Evolutionary conservation across 2,329 filamentous ascomycete genomes (phyloP).

Genomic region (Ascochyta pisi): DNA sequence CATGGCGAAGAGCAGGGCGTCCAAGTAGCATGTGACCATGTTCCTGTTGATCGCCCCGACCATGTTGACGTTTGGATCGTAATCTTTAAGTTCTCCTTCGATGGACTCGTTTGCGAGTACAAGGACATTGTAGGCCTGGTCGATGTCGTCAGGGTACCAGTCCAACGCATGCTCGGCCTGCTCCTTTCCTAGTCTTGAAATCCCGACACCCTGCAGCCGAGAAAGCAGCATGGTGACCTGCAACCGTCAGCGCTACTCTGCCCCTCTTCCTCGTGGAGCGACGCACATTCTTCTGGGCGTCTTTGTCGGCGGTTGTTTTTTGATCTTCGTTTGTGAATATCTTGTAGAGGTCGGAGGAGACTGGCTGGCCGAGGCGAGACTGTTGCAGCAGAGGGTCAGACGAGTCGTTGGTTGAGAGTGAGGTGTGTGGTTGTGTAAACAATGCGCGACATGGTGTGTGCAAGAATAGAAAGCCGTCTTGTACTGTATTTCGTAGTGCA

Average conservation of each 20-base stretch:
- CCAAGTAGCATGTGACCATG: slow-evolving; percentile 92
- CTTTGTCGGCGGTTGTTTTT: slow-evolving; percentile 60
- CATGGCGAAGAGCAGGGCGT: slow-evolving; percentile 93
- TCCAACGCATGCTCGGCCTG: slow-evolving; percentile 70
- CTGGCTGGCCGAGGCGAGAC: slow-evolving; percentile 29
- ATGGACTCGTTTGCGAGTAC: slow-evolving; percentile 81
- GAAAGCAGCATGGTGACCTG: slow-evolving; percentile 62
- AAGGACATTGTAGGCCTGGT: slow-evolving; percentile 78
- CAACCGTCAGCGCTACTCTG: slow-evolving; percentile 13
- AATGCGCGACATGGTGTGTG: slow-evolving; percentile 24
- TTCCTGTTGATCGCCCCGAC: slow-evolving; percentile 85
- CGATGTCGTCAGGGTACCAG: slow-evolving; percentile 72
- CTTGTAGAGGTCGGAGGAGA: slow-evolving; percentile 61
- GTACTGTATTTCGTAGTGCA: slow-evolving; percentile 21
- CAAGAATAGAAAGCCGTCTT: slow-evolving; percentile 30
- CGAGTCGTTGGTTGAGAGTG: slow-evolving; percentile 19
- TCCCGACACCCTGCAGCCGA: slow-evolving; percentile 60
- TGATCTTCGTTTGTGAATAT: slow-evolving; percentile 68
- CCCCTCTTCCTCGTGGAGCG: not conserved
- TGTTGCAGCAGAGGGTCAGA: slow-evolving; percentile 40
- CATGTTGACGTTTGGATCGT: slow-evolving; percentile 74
- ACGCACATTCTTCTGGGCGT: slow-evolving; percentile 60
- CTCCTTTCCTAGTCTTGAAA: slow-evolving; percentile 63
- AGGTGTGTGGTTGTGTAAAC: slow-evolving; percentile 16
- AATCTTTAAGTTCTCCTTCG: slow-evolving; percentile 77